These are phyloP conservation scores for Colletotrichum somersetense DNA, from an alignment of 2,329 filamentous ascomycete genomes.

Conservation along the genomic window DNA sequence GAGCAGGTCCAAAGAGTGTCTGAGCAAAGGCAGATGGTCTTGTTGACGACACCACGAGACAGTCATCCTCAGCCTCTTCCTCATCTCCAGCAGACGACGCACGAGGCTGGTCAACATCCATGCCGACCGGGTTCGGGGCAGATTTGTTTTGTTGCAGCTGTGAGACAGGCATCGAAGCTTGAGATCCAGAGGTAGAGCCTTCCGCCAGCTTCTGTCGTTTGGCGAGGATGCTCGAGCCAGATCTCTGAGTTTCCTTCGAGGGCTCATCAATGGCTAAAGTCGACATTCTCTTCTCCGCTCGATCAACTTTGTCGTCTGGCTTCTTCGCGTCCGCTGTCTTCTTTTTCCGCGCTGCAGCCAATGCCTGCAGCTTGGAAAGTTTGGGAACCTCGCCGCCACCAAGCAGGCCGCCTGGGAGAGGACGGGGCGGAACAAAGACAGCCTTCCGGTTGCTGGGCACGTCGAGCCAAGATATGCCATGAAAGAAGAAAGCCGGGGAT, in stretches of 20 bases:
- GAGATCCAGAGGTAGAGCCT: conserved; percentile 34
- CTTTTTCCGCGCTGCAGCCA: conserved; percentile 88
- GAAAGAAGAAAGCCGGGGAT: conserved; percentile 73
- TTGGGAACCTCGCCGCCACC: conserved; percentile 81
- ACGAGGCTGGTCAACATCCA: conserved; percentile 28
- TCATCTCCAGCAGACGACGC: background rate
- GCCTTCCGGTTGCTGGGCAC: conserved; percentile 75
- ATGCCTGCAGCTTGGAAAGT: conserved; percentile 89
- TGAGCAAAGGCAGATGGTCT: conserved; percentile 69
- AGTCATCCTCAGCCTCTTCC: conserved; percentile 20
- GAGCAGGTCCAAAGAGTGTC: conserved; percentile 62
- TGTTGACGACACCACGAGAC: conserved; percentile 42
- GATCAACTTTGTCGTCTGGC: conserved; percentile 46
- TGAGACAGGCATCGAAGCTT: conserved; percentile 3
- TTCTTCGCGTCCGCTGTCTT: conserved; percentile 76
- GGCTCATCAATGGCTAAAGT: conserved; percentile 44
- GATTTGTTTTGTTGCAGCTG: background rate
- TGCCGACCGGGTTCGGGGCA: conserved; percentile 9
- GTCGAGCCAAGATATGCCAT: conserved; percentile 87
- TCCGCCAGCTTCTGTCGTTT: conserved; percentile 44
- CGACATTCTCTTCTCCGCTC: conserved; percentile 49
- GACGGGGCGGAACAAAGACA: conserved; percentile 68
- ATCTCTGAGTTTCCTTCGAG: conserved; percentile 41
- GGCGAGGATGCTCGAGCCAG: conserved; percentile 40
- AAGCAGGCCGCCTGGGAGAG: conserved; percentile 75